phyloP scores from a whole-genome alignment of 768 basidiomycete genomes.

The Pulveroboletus sp. region DNA sequence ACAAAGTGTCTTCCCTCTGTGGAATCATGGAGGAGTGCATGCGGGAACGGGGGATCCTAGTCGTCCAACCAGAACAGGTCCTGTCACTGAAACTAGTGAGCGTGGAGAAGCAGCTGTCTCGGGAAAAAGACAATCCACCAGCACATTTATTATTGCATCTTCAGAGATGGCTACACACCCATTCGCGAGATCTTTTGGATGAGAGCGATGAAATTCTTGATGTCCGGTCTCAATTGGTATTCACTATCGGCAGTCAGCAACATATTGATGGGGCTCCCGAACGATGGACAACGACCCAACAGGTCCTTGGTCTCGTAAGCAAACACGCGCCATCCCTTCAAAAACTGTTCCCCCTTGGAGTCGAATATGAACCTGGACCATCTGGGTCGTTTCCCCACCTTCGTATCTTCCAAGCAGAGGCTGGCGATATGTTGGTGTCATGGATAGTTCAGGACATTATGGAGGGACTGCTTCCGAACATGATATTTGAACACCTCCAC shows the following conservation, averaged over 20 bases:
- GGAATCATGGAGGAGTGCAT: conserved; percentile 36
- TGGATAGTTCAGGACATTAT: conserved; percentile 9
- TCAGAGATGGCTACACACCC: conserved; percentile 19
- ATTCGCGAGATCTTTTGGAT: conserved; percentile 18
- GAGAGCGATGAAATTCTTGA: conserved; percentile 29
- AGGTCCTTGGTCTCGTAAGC: conserved; percentile 24
- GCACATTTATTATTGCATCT: conserved; percentile 21
- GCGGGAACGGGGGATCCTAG: conserved; percentile 36
- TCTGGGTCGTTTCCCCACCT: conserved; percentile 8
- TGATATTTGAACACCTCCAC: conserved; percentile 1
- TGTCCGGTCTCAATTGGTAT: conserved; percentile 47
- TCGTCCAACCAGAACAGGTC: conserved; percentile 50
- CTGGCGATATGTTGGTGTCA: conserved; percentile 5
- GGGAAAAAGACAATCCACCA: conserved; percentile 12
- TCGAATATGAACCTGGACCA: conserved; percentile 9
- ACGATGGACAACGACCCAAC: conserved; percentile 41
- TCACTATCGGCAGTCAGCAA: conserved; percentile 38
- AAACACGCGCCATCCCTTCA: conserved; percentile 3
- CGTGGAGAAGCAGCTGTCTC: conserved; percentile 30
- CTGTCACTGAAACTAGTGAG: conserved; percentile 47
- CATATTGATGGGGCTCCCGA: conserved; percentile 39
- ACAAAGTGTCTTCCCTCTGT: conserved; percentile 20
- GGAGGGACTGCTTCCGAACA: conserved; percentile 4
- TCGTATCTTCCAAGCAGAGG: conserved; percentile 11
- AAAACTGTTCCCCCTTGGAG: neutral